These are phyloP conservation scores for Ascoidea tarda DNA, from an alignment of 805 yeast genomes.

Conservation along the genomic window DNA sequence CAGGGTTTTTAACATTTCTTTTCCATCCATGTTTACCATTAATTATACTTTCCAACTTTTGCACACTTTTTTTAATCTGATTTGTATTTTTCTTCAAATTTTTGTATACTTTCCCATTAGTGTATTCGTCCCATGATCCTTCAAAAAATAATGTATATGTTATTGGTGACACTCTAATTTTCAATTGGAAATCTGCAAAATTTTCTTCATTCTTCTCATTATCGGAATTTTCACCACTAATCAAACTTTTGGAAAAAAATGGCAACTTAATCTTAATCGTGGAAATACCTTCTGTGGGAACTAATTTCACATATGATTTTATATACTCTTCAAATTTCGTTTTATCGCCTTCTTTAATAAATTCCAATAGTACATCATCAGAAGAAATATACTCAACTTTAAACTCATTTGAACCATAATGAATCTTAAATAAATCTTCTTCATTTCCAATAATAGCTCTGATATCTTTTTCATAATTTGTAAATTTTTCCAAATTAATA, in stretches of 20 bases:
- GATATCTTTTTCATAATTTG: not conserved
- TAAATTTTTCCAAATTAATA: too few species aligned
- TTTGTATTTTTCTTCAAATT: too few species aligned
- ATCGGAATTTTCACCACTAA: not conserved
- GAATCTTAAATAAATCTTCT: not conserved
- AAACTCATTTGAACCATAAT: too few species aligned
- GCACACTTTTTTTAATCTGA: too few species aligned
- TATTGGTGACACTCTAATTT: not conserved
- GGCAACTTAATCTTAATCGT: not conserved
- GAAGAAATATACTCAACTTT: too few species aligned
- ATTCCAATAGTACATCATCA: not conserved
- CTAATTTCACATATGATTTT: too few species aligned
- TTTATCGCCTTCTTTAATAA: too few species aligned
- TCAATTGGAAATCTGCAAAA: too few species aligned
- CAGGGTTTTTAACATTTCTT: not conserved
- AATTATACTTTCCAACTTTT: too few species aligned
- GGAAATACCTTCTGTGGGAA: not conserved
- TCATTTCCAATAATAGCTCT: not conserved
- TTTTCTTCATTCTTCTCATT: not conserved
- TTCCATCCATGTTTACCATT: not conserved
- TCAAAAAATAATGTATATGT: not conserved
- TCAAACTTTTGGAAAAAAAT: not conserved
- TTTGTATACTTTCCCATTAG: not conserved
- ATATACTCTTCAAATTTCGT: not conserved
- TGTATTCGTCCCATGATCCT: not conserved